These are phyloP conservation scores for Aquilaria agallochum DNA, from an alignment of 441 rosid genomes.

Conservation along the genomic window DNA sequence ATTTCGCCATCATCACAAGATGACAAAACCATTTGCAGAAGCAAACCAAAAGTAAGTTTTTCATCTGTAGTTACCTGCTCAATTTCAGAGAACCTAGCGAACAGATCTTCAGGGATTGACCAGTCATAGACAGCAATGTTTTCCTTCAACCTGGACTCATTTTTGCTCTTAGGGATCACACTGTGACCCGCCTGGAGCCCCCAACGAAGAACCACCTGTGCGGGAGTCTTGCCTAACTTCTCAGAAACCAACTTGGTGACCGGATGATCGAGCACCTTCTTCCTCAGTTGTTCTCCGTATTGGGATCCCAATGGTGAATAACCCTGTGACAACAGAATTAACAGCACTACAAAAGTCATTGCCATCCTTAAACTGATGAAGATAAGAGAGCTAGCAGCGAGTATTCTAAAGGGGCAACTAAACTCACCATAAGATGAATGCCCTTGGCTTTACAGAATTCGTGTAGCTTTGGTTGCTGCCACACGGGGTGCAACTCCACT, in stretches of 20 bases:
- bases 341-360: neutral
- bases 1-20: neutral
- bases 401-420: too few relatives aligned
- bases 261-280: conserved; percentile 24
- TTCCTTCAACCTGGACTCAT: too few relatives aligned
- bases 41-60: conserved; percentile 3
- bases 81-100: conserved; percentile 11
- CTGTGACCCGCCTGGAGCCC: too few relatives aligned
- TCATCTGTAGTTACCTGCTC: conserved; percentile 8
- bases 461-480: conserved; percentile 58
- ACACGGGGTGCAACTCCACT: neutral
- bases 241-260: neutral
- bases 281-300: conserved; percentile 15
- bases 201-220: too few relatives aligned
- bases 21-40: neutral
- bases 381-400: too few relatives aligned
- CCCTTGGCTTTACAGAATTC: conserved; percentile 52
- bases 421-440: conserved; percentile 51
- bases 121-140: too few relatives aligned
- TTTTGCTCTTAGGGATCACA: too few relatives aligned
- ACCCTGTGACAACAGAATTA: conserved; percentile 11
- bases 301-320: conserved; percentile 7
- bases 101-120: conserved; percentile 19
- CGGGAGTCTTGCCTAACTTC: too few relatives aligned
- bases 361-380: too few relatives aligned